These are phyloP conservation scores for Pestalotiopsis sp. DNA, from an alignment of 2,329 filamentous ascomycete genomes.

Conservation along the genomic window DNA sequence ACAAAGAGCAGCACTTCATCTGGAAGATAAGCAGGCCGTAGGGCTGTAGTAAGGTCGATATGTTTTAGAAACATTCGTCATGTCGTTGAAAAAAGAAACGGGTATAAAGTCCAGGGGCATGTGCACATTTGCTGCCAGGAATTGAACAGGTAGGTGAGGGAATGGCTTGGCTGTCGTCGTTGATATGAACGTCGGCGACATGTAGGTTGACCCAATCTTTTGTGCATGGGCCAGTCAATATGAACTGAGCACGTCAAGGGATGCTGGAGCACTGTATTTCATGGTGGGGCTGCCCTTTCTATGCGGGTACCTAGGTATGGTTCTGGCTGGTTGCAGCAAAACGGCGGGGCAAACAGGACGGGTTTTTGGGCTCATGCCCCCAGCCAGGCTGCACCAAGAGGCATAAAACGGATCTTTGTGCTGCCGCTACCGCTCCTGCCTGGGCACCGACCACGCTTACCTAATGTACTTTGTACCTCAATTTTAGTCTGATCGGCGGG, in stretches of 20 bases:
- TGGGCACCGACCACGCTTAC: too few relatives aligned
- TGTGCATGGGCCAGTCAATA: not conserved
- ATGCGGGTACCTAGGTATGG: not conserved
- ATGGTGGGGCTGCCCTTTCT: not conserved
- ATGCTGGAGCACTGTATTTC: not conserved
- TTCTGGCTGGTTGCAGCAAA: not conserved
- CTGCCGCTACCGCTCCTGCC: not conserved
- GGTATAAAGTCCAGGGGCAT: not conserved
- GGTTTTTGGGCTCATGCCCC: not conserved
- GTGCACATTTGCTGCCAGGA: not conserved
- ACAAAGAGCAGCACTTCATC: conserved; percentile 96
- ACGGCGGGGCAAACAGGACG: not conserved
- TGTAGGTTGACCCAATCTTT: not conserved
- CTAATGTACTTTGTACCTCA: too few relatives aligned
- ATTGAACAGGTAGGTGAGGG: not conserved
- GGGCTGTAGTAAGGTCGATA: conserved; percentile 92
- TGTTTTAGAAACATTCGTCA: conserved; percentile 96
- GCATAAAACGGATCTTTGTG: not conserved
- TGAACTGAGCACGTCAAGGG: not conserved
- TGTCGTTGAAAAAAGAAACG: conserved; percentile 33
- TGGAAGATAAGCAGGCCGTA: conserved; percentile 87
- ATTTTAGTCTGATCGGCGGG: too few relatives aligned
- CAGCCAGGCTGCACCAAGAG: not conserved
- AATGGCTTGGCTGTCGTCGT: not conserved
- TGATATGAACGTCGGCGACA: not conserved